phyloP scores from a whole-genome alignment of 2,329 filamentous ascomycete genomes.

The Lojkania enalia region DNA sequence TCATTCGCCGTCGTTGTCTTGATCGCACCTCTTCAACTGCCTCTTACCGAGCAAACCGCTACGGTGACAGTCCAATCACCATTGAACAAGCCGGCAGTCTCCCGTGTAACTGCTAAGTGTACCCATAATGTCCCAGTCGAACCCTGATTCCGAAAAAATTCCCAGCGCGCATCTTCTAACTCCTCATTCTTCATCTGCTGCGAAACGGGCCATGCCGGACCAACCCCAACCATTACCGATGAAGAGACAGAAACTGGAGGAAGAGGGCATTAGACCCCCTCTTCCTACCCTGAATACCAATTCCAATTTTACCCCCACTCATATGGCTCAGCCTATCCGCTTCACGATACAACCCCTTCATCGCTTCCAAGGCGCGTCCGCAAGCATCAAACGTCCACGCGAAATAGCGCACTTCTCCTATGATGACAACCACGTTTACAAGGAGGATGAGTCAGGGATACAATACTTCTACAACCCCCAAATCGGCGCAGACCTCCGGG shows the following conservation, averaged over 20 bases:
- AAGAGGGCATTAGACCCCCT: not conserved
- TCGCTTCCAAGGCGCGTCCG: constrained; percentile 38
- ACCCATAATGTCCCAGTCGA: too few species aligned
- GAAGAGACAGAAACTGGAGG: not conserved
- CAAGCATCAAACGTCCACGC: constrained; percentile 52
- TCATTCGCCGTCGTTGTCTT: too few species aligned
- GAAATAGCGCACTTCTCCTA: constrained; percentile 95
- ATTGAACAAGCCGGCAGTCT: too few species aligned
- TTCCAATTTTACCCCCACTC: constrained; percentile 3
- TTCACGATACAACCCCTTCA: constrained; percentile 39
- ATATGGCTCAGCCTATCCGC: constrained; percentile 5
- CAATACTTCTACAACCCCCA: constrained; percentile 84
- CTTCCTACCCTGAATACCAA: not conserved
- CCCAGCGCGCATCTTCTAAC: too few species aligned
- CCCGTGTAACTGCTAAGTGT: too few species aligned
- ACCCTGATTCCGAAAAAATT: not conserved
- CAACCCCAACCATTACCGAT: constrained; percentile 5
- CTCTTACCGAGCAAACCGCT: too few species aligned
- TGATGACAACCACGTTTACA: constrained; percentile 78
- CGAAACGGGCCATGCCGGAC: not conserved
- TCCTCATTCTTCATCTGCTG: too few species aligned
- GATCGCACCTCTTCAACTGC: too few species aligned
- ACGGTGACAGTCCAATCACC: too few species aligned
- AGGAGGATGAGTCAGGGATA: constrained; percentile 75
- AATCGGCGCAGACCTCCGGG: constrained; percentile 72